A percentile compares a stretch with the other conserved stretches of the same genome.
Evolutionary conservation across 768 basidiomycete species (phyloP).

Genomic region (Termitomyces sp.): DNA sequence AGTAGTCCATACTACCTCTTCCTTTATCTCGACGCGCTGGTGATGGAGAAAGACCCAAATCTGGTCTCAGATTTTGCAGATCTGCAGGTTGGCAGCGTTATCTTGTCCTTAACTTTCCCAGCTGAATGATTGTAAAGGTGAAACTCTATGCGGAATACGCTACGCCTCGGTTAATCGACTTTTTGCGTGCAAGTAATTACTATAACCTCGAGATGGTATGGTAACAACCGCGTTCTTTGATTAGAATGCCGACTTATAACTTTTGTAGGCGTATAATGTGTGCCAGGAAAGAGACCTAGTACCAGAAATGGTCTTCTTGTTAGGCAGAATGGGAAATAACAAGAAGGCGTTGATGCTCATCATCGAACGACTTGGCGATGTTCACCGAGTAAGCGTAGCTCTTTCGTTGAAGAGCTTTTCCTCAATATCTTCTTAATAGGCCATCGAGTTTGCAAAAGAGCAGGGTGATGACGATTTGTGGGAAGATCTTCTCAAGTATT

Average conservation of each 20-base stretch:
- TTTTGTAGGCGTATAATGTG: conserved; percentile 71
- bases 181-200: conserved; percentile 85
- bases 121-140: conserved; percentile 36
- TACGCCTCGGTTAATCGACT: conserved; percentile 76
- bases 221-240: not conserved
- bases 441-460: conserved; percentile 97
- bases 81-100: conserved; percentile 49
- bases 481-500: conserved; percentile 94
- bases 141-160: conserved; percentile 91
- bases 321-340: conserved; percentile 97
- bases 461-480: conserved; percentile 96
- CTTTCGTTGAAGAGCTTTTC: not conserved
- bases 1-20: conserved; percentile 79
- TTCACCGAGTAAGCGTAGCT: conserved; percentile 63
- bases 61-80: conserved; percentile 82
- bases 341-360: conserved; percentile 92
- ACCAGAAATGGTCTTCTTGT: conserved; percentile 94
- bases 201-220: conserved; percentile 84
- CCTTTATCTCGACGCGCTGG: conserved; percentile 85
- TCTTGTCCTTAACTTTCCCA: not conserved
- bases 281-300: conserved; percentile 87
- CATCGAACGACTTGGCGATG: conserved; percentile 92
- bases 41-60: conserved; percentile 78
- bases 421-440: conserved; percentile 37
- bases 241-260: not conserved